phyloP scores from a whole-genome alignment of 352 stramenopile species.

The Phytopythium montanum region DNA sequence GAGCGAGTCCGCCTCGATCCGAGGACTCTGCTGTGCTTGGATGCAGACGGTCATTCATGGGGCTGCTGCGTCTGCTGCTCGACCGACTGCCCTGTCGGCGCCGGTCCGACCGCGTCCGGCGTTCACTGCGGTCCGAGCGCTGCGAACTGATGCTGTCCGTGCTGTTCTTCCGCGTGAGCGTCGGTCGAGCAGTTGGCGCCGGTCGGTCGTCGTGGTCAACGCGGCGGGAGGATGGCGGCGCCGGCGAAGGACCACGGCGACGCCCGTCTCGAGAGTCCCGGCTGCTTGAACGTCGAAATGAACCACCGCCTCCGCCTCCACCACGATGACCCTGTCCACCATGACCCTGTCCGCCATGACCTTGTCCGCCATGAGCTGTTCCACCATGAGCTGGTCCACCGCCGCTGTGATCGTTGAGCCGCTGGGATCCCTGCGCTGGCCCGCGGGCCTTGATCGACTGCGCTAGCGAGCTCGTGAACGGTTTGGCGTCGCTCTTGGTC shows the following conservation, averaged over 20 bases:
- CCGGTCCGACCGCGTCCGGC: constrained; percentile 23
- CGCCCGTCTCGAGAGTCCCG: constrained; percentile 11
- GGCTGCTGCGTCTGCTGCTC: constrained; percentile 7
- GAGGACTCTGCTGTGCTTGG: not conserved
- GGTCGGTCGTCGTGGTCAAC: constrained; percentile 21
- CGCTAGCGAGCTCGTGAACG: constrained; percentile 34
- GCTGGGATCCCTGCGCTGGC: constrained; percentile 8
- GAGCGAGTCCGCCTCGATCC: not conserved
- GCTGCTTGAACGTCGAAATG: constrained; percentile 1
- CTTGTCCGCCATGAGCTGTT: not conserved
- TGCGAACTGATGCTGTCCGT: constrained; percentile 49
- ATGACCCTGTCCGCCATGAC: constrained; percentile 1
- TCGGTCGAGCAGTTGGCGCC: constrained; percentile 16
- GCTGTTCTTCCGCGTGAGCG: constrained; percentile 46
- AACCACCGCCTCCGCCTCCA: not conserved
- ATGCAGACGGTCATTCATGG: constrained; percentile 3
- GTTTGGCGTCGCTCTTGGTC: constrained; percentile 18
- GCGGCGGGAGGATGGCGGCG: constrained; percentile 12
- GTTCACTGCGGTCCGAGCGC: constrained; percentile 40
- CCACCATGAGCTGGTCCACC: constrained; percentile 1
- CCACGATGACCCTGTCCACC: not conserved
- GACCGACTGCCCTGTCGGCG: constrained; percentile 8
- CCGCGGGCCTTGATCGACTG: constrained; percentile 21
- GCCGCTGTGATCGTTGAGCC: constrained; percentile 7
- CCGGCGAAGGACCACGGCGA: constrained; percentile 3